Base-by-base conservation (phyloP, 768 basidiomycete genomes). In the Tephrocybe rancida region DNA sequence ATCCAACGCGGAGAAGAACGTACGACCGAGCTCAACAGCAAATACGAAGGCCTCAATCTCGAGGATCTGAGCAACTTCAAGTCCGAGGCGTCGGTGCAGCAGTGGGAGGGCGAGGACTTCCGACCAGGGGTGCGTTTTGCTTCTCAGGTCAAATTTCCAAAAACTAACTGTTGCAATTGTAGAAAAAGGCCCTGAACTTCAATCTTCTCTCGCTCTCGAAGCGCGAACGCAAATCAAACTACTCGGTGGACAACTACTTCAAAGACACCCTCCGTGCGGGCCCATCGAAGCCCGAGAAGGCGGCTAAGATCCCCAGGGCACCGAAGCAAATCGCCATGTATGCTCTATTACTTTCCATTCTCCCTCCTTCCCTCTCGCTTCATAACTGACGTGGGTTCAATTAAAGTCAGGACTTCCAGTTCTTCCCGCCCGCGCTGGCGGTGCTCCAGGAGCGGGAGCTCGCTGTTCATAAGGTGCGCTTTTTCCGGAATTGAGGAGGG, bases 41-140 rank as follows among this genome's bases (percentile, higher is more conserved):
- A 96, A 70, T 99, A 97, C 63, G 94, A 95, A 61, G 87, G 84
- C 1, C 80, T 98, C 48, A 94, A 92, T 62, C 80, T 99, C 41
- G 97, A 99, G 65, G 95, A 97, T 62, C 76, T 98, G 29, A 95
- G 90, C 67, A 98, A 92, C 74, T 99, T 98, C 83, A 96, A 97
- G 71, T 87, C 92, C 7, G 95, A 98, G 60, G 88, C 87, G 24
- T 88, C 87, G 21, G 84, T 94, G 27, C 91, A 95, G 59, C 90
- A 92, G 61, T 97, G 95, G 95, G 95, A 98, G 62, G 95, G 95
- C 29, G 92, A 97, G 68, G 93, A 96, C 64, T 98, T 94, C 71
- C 77, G 88, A 24, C 67, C 82, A 16, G 91, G 89, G 57, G 87
- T 89, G 60, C 48, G 83, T 68, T 3, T 10, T 30, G 34, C 57